Conservation (phyloP, 768 basidiomycete species). For the Suillus ampliporus region DNA sequence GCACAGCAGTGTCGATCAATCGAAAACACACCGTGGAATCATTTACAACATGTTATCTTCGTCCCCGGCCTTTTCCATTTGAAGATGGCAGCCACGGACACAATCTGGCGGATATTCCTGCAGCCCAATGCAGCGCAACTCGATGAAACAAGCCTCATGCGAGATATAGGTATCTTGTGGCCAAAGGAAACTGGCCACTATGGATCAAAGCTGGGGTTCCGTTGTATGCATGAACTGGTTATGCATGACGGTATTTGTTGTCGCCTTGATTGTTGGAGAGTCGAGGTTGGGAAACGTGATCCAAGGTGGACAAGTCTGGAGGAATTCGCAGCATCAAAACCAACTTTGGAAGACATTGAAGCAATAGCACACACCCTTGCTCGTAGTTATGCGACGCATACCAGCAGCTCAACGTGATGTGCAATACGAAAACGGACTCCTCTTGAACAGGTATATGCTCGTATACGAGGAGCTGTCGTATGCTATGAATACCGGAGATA, state of each 20-base stretch:
- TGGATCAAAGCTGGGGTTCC: too few relatives aligned
- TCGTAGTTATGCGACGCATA: conserved; percentile 19
- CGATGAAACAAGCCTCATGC: too few relatives aligned
- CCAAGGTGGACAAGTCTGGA: conserved; percentile 23
- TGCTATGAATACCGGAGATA: conserved; percentile 39
- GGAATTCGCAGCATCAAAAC: conserved; percentile 36
- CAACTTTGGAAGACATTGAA: conserved; percentile 29
- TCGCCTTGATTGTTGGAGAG: too few relatives aligned
- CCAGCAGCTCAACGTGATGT: conserved; percentile 25
- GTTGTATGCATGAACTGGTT: too few relatives aligned
- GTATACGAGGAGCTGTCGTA: conserved; percentile 46
- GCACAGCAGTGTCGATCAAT: conserved; percentile 21
- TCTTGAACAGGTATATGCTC: conserved; percentile 37
- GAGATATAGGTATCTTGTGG: too few relatives aligned
- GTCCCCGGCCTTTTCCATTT: too few relatives aligned
- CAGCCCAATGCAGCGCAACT: too few relatives aligned
- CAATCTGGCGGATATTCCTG: too few relatives aligned
- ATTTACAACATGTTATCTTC: conserved; percentile 15
- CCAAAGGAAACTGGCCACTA: too few relatives aligned
- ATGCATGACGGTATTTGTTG: too few relatives aligned
- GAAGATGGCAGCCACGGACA: too few relatives aligned
- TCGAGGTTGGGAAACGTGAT: too few relatives aligned
- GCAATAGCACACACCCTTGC: conserved; percentile 30
- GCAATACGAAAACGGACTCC: conserved; percentile 37
- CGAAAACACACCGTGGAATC: conserved; percentile 35